Conservation (phyloP, 2,329 filamentous ascomycete genomes). For the Botryotinia convoluta region DNA sequence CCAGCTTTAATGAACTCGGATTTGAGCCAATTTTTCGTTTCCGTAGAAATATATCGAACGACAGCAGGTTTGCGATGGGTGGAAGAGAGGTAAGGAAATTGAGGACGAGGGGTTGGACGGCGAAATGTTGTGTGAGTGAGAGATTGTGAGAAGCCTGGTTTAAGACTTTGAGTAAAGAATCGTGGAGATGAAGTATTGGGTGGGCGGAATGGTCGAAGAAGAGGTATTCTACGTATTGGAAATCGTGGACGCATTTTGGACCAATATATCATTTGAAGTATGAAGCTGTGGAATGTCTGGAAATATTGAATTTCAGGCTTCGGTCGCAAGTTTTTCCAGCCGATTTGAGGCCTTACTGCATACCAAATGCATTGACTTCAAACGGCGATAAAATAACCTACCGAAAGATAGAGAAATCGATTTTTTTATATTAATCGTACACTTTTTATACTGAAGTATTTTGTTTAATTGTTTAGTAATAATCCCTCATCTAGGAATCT, state of each 20-base stretch:
- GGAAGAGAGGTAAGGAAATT: constrained; percentile 60
- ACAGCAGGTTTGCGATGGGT: constrained; percentile 41
- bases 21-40: constrained; percentile 67
- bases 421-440: neutral
- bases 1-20: constrained; percentile 67
- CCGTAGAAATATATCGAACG: constrained; percentile 75
- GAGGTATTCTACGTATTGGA: constrained; percentile 42
- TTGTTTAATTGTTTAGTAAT: neutral
- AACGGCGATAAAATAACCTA: neutral
- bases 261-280: neutral
- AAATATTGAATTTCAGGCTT: constrained; percentile 4
- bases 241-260: constrained; percentile 37
- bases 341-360: neutral
- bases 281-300: neutral
- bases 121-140: constrained; percentile 20
- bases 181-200: constrained; percentile 40
- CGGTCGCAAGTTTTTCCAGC: constrained; percentile 18
- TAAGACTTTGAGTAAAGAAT: constrained; percentile 54
- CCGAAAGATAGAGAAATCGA: neutral
- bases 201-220: constrained; percentile 41
- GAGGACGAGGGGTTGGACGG: constrained; percentile 49
- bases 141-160: constrained; percentile 38
- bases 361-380: neutral
- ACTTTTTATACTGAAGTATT: neutral
- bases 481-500: neutral